Conservation (phyloP, 257 asterid species). For the Gardenia jasminoides region DNA sequence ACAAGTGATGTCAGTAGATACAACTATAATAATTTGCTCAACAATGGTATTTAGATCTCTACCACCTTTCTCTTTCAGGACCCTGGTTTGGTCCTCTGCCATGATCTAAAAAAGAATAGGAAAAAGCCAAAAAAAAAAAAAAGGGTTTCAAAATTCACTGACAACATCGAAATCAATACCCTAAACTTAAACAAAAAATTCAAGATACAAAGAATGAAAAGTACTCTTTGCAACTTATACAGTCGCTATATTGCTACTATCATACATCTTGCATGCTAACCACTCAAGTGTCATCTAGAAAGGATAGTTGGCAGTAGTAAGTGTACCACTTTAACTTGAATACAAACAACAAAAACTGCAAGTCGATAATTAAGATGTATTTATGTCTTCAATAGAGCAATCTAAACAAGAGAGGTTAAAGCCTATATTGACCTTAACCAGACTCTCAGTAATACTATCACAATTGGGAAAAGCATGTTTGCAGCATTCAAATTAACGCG, state of each 20-base stretch:
- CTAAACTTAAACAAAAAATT: not conserved
- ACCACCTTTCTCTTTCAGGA: conserved; percentile 59
- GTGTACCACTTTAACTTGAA: not conserved
- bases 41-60: conserved; percentile 34
- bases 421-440: not conserved
- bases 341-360: not conserved
- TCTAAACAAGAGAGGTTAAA: too few species aligned
- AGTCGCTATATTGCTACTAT: too few species aligned
- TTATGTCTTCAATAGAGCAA: too few species aligned
- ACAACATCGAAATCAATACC: not conserved
- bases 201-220: not conserved
- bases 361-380: not conserved
- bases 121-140: too few species aligned
- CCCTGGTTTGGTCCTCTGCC: conserved; percentile 61
- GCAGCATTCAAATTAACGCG: too few species aligned
- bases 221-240: not conserved
- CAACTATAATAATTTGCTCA: too few species aligned
- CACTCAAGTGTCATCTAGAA: not conserved
- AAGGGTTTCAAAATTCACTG: not conserved
- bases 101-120: conserved; percentile 32
- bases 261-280: not conserved
- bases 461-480: too few species aligned
- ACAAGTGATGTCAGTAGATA: too few species aligned
- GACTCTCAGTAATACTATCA: not conserved
- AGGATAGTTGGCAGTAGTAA: not conserved